phyloP scores from a whole-genome alignment of 352 stramenopile genomes.

The Pythium periplocum region DNA sequence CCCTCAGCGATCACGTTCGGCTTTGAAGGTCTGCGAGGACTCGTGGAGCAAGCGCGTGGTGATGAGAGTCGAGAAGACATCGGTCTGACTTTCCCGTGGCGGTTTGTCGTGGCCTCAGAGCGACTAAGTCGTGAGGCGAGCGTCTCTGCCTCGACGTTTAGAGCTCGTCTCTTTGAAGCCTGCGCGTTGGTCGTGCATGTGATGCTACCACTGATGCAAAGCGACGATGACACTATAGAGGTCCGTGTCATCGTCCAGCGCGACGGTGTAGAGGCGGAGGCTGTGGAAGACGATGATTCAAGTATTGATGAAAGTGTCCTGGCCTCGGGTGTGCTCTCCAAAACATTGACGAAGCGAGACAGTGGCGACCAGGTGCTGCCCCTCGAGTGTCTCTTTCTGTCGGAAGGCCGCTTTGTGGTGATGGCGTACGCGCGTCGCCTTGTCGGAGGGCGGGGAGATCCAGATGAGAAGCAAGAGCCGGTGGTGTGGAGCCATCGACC shows the following conservation, averaged over 20 bases:
- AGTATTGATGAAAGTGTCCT: slow-evolving; percentile 2
- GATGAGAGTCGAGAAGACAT: too few relatives aligned
- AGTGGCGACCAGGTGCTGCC: not conserved
- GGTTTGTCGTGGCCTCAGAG: too few relatives aligned
- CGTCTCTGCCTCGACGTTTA: not conserved
- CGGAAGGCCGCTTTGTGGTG: slow-evolving; percentile 47
- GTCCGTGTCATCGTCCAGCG: slow-evolving; percentile 8
- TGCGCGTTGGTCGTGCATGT: slow-evolving; percentile 9
- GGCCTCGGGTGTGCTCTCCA: slow-evolving; percentile 6
- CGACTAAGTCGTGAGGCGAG: too few relatives aligned
- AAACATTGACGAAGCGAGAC: slow-evolving; percentile 1
- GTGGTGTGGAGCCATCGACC: slow-evolving; percentile 40
- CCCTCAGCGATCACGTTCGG: too few relatives aligned
- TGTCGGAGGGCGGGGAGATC: too few relatives aligned
- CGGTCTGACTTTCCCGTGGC: too few relatives aligned
- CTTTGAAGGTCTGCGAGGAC: too few relatives aligned
- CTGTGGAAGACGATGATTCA: not conserved
- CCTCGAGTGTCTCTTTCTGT: slow-evolving; percentile 60
- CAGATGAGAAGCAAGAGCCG: too few relatives aligned
- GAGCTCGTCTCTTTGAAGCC: slow-evolving; percentile 11
- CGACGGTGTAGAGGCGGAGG: not conserved
- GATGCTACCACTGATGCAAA: not conserved
- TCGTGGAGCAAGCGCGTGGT: too few relatives aligned
- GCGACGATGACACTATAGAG: not conserved
- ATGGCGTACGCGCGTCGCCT: slow-evolving; percentile 13